phyloP scores from a whole-genome alignment of 2,329 filamentous ascomycete genomes.

The Neocucurbitaria cava region DNA sequence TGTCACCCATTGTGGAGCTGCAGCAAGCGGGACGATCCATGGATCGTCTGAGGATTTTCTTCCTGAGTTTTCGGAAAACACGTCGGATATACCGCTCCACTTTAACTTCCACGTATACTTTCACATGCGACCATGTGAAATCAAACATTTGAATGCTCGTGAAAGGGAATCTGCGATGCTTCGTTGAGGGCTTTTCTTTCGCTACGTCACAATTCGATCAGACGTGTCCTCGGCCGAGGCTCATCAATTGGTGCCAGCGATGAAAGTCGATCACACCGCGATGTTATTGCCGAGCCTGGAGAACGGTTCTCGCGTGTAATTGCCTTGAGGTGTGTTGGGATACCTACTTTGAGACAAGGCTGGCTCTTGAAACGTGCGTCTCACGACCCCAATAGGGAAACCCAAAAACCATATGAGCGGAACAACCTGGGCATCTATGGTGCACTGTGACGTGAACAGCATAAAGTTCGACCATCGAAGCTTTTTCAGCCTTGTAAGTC shows the following conservation, averaged over 20 bases:
- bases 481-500: conserved; percentile 27
- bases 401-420: background rate
- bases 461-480: conserved; percentile 16
- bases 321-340: background rate
- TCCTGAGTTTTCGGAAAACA: conserved; percentile 3
- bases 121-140: background rate
- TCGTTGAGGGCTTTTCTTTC: background rate
- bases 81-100: background rate
- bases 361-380: background rate
- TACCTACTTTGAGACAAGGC: background rate
- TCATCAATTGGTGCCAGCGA: background rate
- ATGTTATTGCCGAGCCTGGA: background rate
- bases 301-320: background rate
- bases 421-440: conserved; percentile 10
- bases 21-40: conserved; percentile 27
- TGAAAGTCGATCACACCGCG: background rate
- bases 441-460: conserved; percentile 27
- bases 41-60: conserved; percentile 20
- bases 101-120: background rate
- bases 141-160: background rate
- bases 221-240: background rate
- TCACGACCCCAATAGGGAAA: background rate
- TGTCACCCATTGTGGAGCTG: conserved; percentile 7
- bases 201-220: background rate
- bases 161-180: background rate